These are phyloP conservation scores for Colletotrichum neosansevieriae DNA, from an alignment of 2,329 filamentous ascomycete genomes.

Conservation along the genomic window DNA sequence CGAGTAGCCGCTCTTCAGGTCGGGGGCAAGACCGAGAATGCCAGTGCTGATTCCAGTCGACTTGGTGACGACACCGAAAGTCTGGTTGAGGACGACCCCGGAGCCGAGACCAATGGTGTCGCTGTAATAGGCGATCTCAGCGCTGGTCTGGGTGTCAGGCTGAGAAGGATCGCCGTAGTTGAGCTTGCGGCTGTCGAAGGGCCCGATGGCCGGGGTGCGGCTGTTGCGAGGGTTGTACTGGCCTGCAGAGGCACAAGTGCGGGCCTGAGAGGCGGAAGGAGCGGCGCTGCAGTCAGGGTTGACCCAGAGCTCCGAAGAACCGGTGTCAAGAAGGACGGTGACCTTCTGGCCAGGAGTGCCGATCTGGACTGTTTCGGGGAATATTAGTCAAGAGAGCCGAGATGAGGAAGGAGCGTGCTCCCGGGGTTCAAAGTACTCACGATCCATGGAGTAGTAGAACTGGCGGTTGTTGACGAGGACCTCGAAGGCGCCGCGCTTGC, in stretches of 20 bases:
- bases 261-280: slow-evolving; percentile 47
- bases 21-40: slow-evolving; percentile 64
- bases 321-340: slow-evolving; percentile 63
- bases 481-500: slow-evolving; percentile 44
- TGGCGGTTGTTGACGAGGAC: slow-evolving; percentile 51
- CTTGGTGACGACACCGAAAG: slow-evolving; percentile 61
- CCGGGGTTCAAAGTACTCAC: slow-evolving; percentile 44
- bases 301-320: slow-evolving; percentile 68
- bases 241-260: slow-evolving; percentile 56
- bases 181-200: slow-evolving; percentile 53
- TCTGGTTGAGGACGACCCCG: slow-evolving; percentile 55
- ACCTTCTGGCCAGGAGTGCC: slow-evolving; percentile 57
- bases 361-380: slow-evolving; percentile 52
- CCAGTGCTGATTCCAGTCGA: slow-evolving; percentile 63
- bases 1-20: slow-evolving; percentile 54
- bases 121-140: slow-evolving; percentile 58
- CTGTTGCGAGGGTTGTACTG: slow-evolving; percentile 59
- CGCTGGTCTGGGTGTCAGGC: slow-evolving; percentile 50
- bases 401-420: background rate
- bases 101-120: slow-evolving; percentile 61
- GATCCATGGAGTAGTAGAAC: slow-evolving; percentile 54
- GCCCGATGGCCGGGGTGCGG: slow-evolving; percentile 52
- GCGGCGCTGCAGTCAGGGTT: slow-evolving; percentile 62
- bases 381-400: background rate
- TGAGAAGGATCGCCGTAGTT: slow-evolving; percentile 55